Evolutionary conservation across 495 filamentous ascomycete genomes (phyloP), one percentile per base, ranked within the genome.

Genomic region (Neurospora sp.): DNA sequence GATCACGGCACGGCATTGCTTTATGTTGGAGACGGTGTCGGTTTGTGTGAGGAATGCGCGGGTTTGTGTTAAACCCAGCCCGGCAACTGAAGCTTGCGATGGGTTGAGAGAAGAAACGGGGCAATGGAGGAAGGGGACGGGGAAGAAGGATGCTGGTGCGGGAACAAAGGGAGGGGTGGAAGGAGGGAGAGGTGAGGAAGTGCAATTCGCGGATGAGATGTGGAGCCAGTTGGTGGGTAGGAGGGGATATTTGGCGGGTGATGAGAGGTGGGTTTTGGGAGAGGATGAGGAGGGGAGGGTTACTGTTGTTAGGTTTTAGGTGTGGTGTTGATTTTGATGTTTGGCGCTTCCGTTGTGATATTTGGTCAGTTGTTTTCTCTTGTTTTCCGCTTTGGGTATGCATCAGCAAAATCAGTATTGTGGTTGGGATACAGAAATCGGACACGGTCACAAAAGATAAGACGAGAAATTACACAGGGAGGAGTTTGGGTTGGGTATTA

Each of bases 231-330:
- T 93, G 23, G 75, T 87, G 18, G 84, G 77, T 0, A 85, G 84
- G 75, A 86, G 84, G 75, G 90, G 89, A 4, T 86, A 84, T 75
- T 87, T 93, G 35, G 84, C 79, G 66, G 91, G 90, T 0, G 88
- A 89, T 75, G 91, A 93, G 78, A 77, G 86, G 38, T 92, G 90
- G 84, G 62, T 92, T 20, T 76, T 92, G 12, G 90, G 91, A 5
- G 88, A 91, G 79, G 89, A 89, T 75, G 72, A 77, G 3, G 77
- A 80, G 11, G 83, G 86, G 40, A 84, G 85, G 70, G 79, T 92
- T 62, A 87, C 89, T 0, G 77, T 92, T 72, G 81, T 88, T 74
- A 75, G 86, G 69, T 92, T 92, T 72, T 86, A 74, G 79, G 14
- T 12, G 6, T 23, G 27, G 27, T 31, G 27, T 31, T 31, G 27